Conservation (phyloP, 345 rosid species). For the Dovyalis caffra region DNA sequence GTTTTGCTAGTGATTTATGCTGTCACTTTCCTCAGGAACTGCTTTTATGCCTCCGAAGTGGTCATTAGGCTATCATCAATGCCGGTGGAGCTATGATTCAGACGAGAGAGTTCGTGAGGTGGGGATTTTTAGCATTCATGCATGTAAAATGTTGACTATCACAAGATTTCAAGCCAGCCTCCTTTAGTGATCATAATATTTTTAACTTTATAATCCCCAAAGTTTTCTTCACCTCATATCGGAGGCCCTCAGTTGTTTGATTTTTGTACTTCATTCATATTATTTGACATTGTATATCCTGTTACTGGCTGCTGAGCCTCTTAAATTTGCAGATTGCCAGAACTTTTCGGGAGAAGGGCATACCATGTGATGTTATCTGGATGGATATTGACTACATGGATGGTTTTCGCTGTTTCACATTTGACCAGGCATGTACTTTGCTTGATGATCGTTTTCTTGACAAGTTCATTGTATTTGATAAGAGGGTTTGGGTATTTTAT, state of each 20-base stretch:
- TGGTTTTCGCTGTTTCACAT: conserved; percentile 93
- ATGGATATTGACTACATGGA: conserved; percentile 99
- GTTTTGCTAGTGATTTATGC: conserved; percentile 5
- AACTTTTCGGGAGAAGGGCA: conserved; percentile 74
- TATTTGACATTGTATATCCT: background rate
- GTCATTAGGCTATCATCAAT: conserved; percentile 94
- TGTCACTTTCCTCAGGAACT: conserved; percentile 47
- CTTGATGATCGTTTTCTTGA: background rate
- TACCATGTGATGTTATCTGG: conserved; percentile 92
- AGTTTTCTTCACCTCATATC: background rate
- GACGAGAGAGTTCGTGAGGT: conserved; percentile 81
- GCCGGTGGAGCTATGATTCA: conserved; percentile 92
- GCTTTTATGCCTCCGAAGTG: conserved; percentile 95
- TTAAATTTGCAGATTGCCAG: conserved; percentile 50
- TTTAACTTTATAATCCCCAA: no score
- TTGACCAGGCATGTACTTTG: conserved; percentile 62
- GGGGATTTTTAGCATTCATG: conserved; percentile 16
- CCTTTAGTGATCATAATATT: background rate
- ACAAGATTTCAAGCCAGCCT: background rate
- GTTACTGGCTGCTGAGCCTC: conserved; percentile 15
- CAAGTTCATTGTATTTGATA: background rate
- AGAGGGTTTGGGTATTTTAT: background rate
- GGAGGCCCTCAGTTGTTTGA: background rate
- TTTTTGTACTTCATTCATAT: background rate
- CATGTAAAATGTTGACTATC: background rate